These are phyloP conservation scores for Trichosporon sp. DNA, from an alignment of 1,284 basidiomycete species.

Conservation along the genomic window DNA sequence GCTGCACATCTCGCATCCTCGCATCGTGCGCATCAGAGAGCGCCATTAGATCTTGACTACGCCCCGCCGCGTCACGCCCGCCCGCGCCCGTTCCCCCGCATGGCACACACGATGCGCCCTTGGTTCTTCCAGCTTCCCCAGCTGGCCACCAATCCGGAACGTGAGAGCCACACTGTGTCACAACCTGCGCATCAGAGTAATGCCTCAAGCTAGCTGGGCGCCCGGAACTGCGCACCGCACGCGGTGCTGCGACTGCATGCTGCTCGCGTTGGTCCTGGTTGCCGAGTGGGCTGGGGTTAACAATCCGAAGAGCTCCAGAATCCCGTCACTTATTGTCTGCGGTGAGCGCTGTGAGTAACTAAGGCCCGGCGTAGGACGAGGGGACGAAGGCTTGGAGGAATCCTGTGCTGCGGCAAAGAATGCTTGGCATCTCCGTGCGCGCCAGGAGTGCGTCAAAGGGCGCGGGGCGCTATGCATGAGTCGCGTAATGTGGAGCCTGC, in stretches of 20 bases:
- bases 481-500: no score
- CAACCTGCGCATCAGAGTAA: no score
- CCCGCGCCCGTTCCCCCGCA: no score
- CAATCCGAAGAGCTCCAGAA: not conserved
- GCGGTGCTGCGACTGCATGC: no score
- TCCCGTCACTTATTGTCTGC: not conserved
- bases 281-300: no score
- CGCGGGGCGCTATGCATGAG: not conserved
- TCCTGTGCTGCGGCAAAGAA: not conserved
- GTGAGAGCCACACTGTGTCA: not conserved
- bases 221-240: no score
- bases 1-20: not conserved
- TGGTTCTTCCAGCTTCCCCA: not conserved
- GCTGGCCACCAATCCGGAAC: not conserved
- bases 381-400: not conserved
- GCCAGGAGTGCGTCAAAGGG: no score
- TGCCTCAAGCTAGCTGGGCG: not conserved
- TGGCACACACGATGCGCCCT: not conserved
- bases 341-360: not conserved
- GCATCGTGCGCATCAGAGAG: not conserved
- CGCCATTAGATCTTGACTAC: not conserved
- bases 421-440: not conserved
- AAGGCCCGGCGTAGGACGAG: not conserved
- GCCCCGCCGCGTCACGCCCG: not conserved
- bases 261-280: no score